phyloP scores from a whole-genome alignment of 768 basidiomycete genomes.

The Boletus patriciae region DNA sequence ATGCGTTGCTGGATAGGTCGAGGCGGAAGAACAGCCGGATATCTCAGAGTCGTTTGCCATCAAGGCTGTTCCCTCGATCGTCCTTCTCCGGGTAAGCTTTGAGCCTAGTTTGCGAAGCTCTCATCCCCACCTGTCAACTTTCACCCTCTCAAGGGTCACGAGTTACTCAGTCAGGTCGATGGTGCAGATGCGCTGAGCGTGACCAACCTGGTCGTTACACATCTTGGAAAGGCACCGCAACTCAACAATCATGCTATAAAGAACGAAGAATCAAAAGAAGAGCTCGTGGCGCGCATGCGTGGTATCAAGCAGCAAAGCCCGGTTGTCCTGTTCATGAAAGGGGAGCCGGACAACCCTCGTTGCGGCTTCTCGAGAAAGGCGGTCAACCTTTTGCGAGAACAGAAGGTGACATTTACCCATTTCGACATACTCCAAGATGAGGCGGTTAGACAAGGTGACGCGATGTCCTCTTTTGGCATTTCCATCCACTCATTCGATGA shows the following conservation, averaged over 20 bases:
- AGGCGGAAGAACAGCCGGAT: slow-evolving; percentile 77
- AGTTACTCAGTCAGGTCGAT: slow-evolving; percentile 70
- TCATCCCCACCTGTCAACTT: background rate
- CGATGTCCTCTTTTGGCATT: background rate
- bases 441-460: slow-evolving; percentile 72
- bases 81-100: slow-evolving; percentile 71
- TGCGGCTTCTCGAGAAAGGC: slow-evolving; percentile 87
- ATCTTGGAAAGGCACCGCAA: slow-evolving; percentile 38
- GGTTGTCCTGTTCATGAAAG: slow-evolving; percentile 92
- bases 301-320: slow-evolving; percentile 74
- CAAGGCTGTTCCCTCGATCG: slow-evolving; percentile 81
- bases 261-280: slow-evolving; percentile 56
- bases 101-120: background rate
- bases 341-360: slow-evolving; percentile 69
- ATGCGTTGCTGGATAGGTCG: slow-evolving; percentile 51
- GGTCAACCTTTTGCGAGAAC: slow-evolving; percentile 61
- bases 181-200: slow-evolving; percentile 79
- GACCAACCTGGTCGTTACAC: slow-evolving; percentile 57
- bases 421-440: slow-evolving; percentile 88
- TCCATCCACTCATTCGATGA: slow-evolving; percentile 4
- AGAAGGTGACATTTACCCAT: slow-evolving; percentile 63
- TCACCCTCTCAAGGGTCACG: slow-evolving; percentile 67
- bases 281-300: slow-evolving; percentile 63
- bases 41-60: slow-evolving; percentile 93
- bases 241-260: slow-evolving; percentile 26